These are phyloP conservation scores for Epichloe sibirici DNA, from an alignment of 2,329 filamentous ascomycete genomes.

Conservation along the genomic window DNA sequence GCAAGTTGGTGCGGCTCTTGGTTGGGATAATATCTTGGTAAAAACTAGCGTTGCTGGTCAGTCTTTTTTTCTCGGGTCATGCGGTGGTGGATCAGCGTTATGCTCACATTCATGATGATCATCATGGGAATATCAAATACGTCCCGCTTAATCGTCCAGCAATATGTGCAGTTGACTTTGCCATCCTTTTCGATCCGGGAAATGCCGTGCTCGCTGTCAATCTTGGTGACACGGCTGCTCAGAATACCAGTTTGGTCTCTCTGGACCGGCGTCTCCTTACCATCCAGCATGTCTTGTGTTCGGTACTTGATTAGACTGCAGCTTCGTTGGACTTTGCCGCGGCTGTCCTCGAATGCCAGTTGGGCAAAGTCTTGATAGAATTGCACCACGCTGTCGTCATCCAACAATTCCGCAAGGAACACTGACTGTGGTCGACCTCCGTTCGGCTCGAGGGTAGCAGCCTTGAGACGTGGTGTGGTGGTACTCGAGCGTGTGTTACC, in stretches of 20 bases:
- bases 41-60: conserved; percentile 30
- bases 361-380: conserved; percentile 95
- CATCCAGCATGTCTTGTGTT: conserved; percentile 48
- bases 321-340: conserved; percentile 70
- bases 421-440: conserved; percentile 58
- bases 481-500: conserved; percentile 24
- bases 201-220: conserved; percentile 66
- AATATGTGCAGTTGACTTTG: conserved; percentile 89
- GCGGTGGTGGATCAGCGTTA: not conserved
- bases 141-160: conserved; percentile 93
- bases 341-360: conserved; percentile 81
- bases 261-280: conserved; percentile 28
- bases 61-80: conserved; percentile 2
- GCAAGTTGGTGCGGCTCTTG: conserved; percentile 44
- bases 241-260: conserved; percentile 37
- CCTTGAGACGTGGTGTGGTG: conserved; percentile 39
- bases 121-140: conserved; percentile 98
- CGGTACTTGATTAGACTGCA: conserved; percentile 87
- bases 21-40: conserved; percentile 47
- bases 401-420: conserved; percentile 83
- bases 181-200: conserved; percentile 74
- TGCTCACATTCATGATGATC: conserved; percentile 92
- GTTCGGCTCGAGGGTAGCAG: conserved; percentile 28
- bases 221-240: conserved; percentile 47
- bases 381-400: conserved; percentile 84